phyloP scores from a whole-genome alignment of 2,329 filamentous ascomycete genomes.

The Talaromyces sp. region DNA sequence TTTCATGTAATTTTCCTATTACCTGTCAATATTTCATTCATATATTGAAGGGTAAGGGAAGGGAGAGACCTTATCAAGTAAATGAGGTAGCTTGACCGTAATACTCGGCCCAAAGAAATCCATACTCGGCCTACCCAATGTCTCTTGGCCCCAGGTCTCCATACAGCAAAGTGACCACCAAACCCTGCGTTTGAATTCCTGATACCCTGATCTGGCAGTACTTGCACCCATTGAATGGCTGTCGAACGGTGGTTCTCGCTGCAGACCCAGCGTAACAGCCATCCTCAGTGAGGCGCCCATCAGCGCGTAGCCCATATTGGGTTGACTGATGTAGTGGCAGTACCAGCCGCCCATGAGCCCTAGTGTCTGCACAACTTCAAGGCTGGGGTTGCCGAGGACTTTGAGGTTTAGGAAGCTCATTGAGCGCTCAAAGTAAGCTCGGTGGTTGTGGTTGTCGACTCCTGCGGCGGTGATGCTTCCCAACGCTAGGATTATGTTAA shows the following conservation, averaged over 20 bases:
- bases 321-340: constrained; percentile 72
- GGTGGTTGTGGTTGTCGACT: constrained; percentile 60
- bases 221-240: not conserved
- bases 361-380: constrained; percentile 71
- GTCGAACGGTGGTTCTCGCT: constrained; percentile 30
- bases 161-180: constrained; percentile 75
- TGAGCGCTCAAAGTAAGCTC: constrained; percentile 66
- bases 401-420: constrained; percentile 65
- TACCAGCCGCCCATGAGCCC: constrained; percentile 72
- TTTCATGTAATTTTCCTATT: constrained; percentile 57
- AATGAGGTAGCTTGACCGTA: constrained; percentile 61
- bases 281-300: constrained; percentile 69
- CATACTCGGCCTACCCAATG: constrained; percentile 66
- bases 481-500: constrained; percentile 75
- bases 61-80: constrained; percentile 32
- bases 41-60: not conserved
- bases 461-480: constrained; percentile 68
- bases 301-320: constrained; percentile 71
- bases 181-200: constrained; percentile 61
- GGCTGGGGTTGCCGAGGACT: constrained; percentile 64
- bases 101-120: constrained; percentile 66
- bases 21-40: not conserved
- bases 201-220: constrained; percentile 22
- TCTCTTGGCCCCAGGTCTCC: constrained; percentile 70
- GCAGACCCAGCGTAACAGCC: constrained; percentile 69